Evolutionary conservation across 1,139 yeast genomes (phyloP).

Genomic region (Nakaseomyces glabratus): DNA sequence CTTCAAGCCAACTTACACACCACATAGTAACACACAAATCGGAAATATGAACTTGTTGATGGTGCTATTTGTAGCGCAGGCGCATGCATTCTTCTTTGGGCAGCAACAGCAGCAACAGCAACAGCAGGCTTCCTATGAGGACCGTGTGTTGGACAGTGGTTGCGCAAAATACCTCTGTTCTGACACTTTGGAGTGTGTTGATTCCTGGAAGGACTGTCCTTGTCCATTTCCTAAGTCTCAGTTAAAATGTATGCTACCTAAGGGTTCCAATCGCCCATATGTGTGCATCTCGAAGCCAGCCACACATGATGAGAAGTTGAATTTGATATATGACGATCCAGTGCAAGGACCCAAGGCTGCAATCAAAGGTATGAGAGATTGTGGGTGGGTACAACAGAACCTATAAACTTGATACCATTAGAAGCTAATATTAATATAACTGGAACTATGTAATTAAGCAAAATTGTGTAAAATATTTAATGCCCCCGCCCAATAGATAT

Average conservation of each 20-base stretch:
- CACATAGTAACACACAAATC: no score
- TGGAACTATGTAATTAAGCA: neutral
- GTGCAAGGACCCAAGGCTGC: slow-evolving; percentile 46
- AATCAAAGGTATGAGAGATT: slow-evolving; percentile 52
- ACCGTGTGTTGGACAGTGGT: slow-evolving; percentile 32
- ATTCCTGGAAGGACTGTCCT: slow-evolving; percentile 64
- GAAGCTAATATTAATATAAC: neutral
- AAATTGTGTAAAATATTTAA: no score
- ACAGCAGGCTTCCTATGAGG: slow-evolving; percentile 33
- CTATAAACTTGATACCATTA: slow-evolving; percentile 1
- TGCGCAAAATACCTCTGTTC: slow-evolving; percentile 74
- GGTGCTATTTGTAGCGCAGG: neutral
- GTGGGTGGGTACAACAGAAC: slow-evolving; percentile 56
- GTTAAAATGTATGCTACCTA: slow-evolving; percentile 67
- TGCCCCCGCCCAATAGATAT: no score
- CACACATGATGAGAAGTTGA: slow-evolving; percentile 31
- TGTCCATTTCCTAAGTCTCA: slow-evolving; percentile 86
- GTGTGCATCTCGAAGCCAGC: slow-evolving; percentile 80
- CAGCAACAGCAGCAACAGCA: slow-evolving; percentile 35
- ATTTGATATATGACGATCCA: slow-evolving; percentile 40
- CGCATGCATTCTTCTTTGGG: slow-evolving; percentile 1
- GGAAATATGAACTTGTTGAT: neutral
- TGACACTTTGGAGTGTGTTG: slow-evolving; percentile 73
- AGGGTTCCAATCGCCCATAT: slow-evolving; percentile 35
- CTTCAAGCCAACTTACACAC: no score